Conservation (phyloP, 1,284 basidiomycete genomes). For the Irpex sp. region DNA sequence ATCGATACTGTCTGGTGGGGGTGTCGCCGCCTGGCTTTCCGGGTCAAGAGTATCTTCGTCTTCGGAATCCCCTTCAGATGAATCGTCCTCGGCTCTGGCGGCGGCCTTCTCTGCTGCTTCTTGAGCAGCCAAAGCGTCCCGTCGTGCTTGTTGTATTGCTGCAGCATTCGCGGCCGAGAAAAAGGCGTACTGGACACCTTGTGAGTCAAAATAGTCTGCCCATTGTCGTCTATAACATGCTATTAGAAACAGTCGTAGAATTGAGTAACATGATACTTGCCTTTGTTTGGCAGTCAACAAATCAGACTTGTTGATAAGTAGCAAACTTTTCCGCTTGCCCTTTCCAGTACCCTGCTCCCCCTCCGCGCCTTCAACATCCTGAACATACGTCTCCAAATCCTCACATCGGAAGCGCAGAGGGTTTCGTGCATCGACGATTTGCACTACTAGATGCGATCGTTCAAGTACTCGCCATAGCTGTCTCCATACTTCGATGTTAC, state of each 20-base stretch:
- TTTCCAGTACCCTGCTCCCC: conserved; percentile 76
- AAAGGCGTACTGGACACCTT: conserved; percentile 86
- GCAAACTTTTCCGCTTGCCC: conserved; percentile 70
- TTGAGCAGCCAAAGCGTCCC: conserved; percentile 44
- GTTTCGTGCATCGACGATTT: conserved; percentile 95
- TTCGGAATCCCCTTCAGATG: conserved; percentile 10
- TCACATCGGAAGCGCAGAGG: conserved; percentile 89
- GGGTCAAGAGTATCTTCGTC: conserved; percentile 16
- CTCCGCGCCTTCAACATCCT: conserved; percentile 73
- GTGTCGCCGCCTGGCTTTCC: background rate
- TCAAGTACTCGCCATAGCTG: conserved; percentile 95
- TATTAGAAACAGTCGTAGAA: background rate
- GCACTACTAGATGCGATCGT: conserved; percentile 89
- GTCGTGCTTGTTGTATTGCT: conserved; percentile 74
- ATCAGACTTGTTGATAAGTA: conserved; percentile 98
- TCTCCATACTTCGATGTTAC: conserved; percentile 95
- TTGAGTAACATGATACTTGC: conserved; percentile 39
- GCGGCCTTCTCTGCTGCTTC: conserved; percentile 22
- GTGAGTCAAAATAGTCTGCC: conserved; percentile 92
- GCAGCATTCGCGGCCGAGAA: conserved; percentile 93
- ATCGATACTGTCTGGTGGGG: background rate
- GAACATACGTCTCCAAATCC: conserved; percentile 87
- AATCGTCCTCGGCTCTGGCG: conserved; percentile 12
- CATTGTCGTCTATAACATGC: conserved; percentile 54
- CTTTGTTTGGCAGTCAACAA: conserved; percentile 86